These are phyloP conservation scores for Pythium rishiriense DNA, from an alignment of 352 stramenopile species.

Conservation along the genomic window DNA sequence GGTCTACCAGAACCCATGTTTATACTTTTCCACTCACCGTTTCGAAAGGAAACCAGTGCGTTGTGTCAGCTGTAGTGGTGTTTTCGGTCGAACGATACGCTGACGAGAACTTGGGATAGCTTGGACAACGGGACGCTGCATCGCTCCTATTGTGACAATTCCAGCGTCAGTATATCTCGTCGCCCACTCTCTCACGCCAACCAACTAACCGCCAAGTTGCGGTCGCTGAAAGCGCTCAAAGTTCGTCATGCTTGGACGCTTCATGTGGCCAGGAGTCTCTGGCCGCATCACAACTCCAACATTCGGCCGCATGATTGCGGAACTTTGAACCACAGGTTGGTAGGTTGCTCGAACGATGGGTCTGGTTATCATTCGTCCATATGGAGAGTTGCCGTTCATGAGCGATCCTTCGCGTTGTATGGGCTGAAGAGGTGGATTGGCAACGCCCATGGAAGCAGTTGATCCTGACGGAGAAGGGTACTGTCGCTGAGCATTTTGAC, in stretches of 20 bases:
- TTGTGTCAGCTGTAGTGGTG: conserved; percentile 63
- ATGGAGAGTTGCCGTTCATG: conserved; percentile 43
- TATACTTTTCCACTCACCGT: conserved; percentile 37
- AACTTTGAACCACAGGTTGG: conserved; percentile 6
- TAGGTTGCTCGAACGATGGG: conserved; percentile 32
- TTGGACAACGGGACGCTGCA: conserved; percentile 39
- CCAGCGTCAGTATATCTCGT: not conserved
- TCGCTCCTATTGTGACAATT: conserved; percentile 1
- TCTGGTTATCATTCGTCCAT: conserved; percentile 42
- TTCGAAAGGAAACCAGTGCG: conserved; percentile 61
- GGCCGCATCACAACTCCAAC: conserved; percentile 28
- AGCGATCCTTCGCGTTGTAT: conserved; percentile 34
- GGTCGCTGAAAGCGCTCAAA: conserved; percentile 69
- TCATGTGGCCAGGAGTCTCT: conserved; percentile 42
- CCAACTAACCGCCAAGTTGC: conserved; percentile 44
- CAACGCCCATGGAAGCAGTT: conserved; percentile 38
- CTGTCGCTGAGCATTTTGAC: conserved; percentile 32
- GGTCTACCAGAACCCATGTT: not conserved
- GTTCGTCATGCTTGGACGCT: conserved; percentile 49
- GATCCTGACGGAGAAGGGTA: conserved; percentile 60
- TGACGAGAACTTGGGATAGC: conserved; percentile 41
- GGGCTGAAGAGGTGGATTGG: conserved; percentile 14
- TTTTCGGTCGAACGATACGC: conserved; percentile 70
- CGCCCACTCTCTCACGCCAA: not conserved
- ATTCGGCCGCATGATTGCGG: conserved; percentile 36